Base-by-base conservation (phyloP, 805 yeast species). In the Pichia nakasei region DNA sequence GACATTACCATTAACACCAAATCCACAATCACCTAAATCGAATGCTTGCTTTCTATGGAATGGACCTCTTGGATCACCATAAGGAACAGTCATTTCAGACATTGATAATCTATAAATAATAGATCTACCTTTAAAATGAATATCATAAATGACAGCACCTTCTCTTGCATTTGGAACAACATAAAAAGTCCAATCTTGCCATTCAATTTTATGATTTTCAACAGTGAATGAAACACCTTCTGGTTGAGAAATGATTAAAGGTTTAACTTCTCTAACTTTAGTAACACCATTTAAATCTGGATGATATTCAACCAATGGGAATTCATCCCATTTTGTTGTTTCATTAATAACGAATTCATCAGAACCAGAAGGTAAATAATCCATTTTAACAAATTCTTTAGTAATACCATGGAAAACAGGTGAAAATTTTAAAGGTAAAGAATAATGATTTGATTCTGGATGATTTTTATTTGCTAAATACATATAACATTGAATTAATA, bases 121-220 rank as follows among this genome's bases (percentile, higher is more conserved):
- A 39, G 83, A 80, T 65, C 93, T 77, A 41, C 89, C 91, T 62
- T 82, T 81, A 69, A 82, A 84, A 57, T 67, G 68, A 42, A 78
- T 79, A 52, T 84, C 85, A 61, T 84, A 83, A 29, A 84, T 52
- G 27, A 81, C 91, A 53, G 82, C 71, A 52, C 94, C 94, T 66
- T 84, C 94, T 69, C 94, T 78, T 41, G 75, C 78, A 55, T 79
- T 78, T 41, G 84, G 68, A 42, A 78, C 72, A 36, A 78, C 84
- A 60, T 82, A 73, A 67, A 84, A 82, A 60, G 79, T 82, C 93
- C 93, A 84, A 21, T 82, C 87, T 66, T 82, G 91, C 94, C 94
- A 84, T 47, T 67, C 63, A 52, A 85, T 72, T 58, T 78, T 77
- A 49, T 75, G 66, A 34, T 81, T 82, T 18, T 72, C 70, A 38